Evolutionary conservation across 352 stramenopile species (phyloP).

Genomic region (Blastocystis sp.): DNA sequence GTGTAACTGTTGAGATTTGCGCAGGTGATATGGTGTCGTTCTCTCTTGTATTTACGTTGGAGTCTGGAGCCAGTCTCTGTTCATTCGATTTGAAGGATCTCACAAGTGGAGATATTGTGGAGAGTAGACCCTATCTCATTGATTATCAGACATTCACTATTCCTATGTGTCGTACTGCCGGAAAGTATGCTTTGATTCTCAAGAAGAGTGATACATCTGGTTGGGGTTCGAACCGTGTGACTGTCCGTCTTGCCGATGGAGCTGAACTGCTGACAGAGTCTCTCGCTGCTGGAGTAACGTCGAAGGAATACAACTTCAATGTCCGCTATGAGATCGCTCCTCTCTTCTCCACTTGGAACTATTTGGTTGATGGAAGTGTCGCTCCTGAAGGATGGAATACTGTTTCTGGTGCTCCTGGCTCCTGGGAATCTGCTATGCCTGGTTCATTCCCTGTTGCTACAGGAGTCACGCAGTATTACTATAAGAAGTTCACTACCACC

Average conservation of each 20-base stretch:
- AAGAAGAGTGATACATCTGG: neutral
- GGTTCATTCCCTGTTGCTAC: neutral
- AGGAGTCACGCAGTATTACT: conserved; percentile 54
- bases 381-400: conserved; percentile 16
- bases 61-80: neutral
- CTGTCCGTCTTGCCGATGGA: neutral
- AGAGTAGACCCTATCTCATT: too few relatives aligned
- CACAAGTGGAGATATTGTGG: neutral
- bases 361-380: neutral
- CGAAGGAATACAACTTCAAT: conserved; percentile 27
- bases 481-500: neutral
- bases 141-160: neutral
- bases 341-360: neutral
- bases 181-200: neutral
- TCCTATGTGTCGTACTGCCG: neutral
- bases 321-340: neutral
- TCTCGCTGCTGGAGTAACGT: neutral
- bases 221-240: neutral
- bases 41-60: neutral
- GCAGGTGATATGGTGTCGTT: neutral
- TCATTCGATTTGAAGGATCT: neutral
- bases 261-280: conserved; percentile 32
- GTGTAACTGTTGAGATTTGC: conserved; percentile 19
- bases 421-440: neutral
- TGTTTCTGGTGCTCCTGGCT: neutral